Conservation (phyloP, 768 basidiomycete genomes). For the Goffeauzyma gilvescens region DNA sequence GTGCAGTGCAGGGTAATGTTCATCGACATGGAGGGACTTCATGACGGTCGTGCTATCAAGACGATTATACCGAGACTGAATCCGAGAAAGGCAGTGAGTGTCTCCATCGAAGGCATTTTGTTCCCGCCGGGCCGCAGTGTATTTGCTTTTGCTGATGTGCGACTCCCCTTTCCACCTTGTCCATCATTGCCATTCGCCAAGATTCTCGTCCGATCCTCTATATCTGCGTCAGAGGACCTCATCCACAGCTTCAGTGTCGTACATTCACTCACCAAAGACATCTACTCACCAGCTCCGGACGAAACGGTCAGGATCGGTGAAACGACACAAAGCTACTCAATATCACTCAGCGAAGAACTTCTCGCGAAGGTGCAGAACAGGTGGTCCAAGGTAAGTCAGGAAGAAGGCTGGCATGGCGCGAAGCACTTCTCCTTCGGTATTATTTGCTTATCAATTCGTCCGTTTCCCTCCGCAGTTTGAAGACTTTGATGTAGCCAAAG, state of each 20-base stretch:
- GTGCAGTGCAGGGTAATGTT: constrained; percentile 71
- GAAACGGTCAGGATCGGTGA: constrained; percentile 81
- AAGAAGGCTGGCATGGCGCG: background rate
- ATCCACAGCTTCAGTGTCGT: constrained; percentile 65
- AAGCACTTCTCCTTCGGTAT: constrained; percentile 1
- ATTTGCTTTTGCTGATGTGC: background rate
- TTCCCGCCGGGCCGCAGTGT: background rate
- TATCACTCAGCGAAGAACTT: constrained; percentile 78
- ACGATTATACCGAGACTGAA: constrained; percentile 92
- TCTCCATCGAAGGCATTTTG: background rate
- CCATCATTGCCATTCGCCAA: constrained; percentile 24
- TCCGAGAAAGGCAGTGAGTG: constrained; percentile 73
- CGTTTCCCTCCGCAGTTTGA: constrained; percentile 82
- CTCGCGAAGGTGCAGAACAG: constrained; percentile 52
- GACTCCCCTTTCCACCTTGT: background rate
- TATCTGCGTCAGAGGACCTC: constrained; percentile 49
- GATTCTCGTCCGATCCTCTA: constrained; percentile 73
- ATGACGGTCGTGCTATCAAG: constrained; percentile 90
- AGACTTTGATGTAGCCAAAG: constrained; percentile 87
- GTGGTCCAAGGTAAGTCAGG: constrained; percentile 53
- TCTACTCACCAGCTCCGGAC: constrained; percentile 56
- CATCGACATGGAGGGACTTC: constrained; percentile 88
- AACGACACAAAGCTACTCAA: constrained; percentile 82
- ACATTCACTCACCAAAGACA: constrained; percentile 78
- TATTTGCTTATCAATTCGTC: too few relatives aligned